Evolutionary conservation across 495 filamentous ascomycete species (phyloP), one percentile per base, ranked within the genome.

Genomic region (Beverwykella pulmonaria): DNA sequence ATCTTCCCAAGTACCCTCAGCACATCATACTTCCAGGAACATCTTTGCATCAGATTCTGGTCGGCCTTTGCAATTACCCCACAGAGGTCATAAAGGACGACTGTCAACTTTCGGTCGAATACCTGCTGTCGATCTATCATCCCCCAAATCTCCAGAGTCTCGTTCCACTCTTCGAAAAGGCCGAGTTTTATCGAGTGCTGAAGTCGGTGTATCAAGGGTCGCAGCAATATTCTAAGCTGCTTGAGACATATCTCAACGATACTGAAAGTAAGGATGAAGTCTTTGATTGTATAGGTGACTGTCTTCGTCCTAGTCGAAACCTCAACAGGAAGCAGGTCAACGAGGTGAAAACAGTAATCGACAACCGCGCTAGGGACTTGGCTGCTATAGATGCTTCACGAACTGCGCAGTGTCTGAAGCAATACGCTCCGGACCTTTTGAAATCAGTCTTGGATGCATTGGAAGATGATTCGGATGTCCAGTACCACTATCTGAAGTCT

Each of bases 1-100:
- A 96, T 71, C 82, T 98, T 17, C 91, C 94, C 1, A 98, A 98
- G 77, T 98, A 96, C 73, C 92, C 91, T 5, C 93, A 97, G 74
- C 97, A 96, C 71, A 90, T 98, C 68, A 83, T 97, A 32, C 85
- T 98, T 61, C 87, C 94, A 0, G 94, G 92, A 53, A 90, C 90
- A 8, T 88, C 89, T 9, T 82, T 98, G 0, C 89, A 93, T 69
- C 88, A 87, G 48, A 88, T 97, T 39, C 81, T 98, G 46, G 79
- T 85, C 9, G 90, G 91, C 7, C 81, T 98, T 36, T 98, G 94
- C 79, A 83, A 88, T 64, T 95, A 90, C 69, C 92, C 94, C 1
- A 86, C 84, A 7, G 79, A 82, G 36, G 92, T 94, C 61, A 82
- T 97, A 71, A 88, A 89, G 20, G 93, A 97, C 49, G 94, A 98